Evolutionary conservation across 306 rosid genomes (phyloP).

Genomic region (Sicyos baderoa): DNA sequence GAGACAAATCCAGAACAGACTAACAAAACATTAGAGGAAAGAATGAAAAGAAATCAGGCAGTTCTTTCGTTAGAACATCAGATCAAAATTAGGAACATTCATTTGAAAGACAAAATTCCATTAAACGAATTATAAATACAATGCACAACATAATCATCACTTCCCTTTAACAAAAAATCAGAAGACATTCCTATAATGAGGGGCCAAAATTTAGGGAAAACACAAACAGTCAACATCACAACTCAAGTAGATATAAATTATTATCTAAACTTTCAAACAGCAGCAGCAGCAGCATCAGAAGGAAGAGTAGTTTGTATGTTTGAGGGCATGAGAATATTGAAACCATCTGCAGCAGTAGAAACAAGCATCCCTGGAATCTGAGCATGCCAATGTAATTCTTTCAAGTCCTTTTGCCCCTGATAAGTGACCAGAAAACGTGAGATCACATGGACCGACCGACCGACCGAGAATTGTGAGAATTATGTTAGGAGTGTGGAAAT

Average conservation of each 20-base stretch:
- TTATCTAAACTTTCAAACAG: constrained; percentile 18
- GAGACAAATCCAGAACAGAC: background rate
- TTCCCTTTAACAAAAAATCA: too few relatives aligned
- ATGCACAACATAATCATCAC: too few relatives aligned
- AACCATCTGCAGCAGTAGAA: constrained; percentile 87
- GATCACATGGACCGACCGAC: background rate
- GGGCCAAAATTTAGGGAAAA: background rate
- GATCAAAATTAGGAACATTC: too few relatives aligned
- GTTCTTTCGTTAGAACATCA: too few relatives aligned
- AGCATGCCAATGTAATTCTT: constrained; percentile 90
- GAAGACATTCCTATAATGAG: too few relatives aligned
- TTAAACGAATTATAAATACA: too few relatives aligned
- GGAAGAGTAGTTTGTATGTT: constrained; percentile 75
- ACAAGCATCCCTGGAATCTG: constrained; percentile 98
- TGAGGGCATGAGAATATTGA: constrained; percentile 87
- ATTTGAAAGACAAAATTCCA: too few relatives aligned
- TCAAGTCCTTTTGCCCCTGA: constrained; percentile 87
- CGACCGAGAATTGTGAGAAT: background rate
- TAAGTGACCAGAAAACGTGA: constrained; percentile 7
- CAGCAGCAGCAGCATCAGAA: constrained; percentile 24
- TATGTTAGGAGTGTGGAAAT: background rate
- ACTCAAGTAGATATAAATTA: background rate
- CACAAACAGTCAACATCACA: background rate
- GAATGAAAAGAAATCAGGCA: too few relatives aligned
- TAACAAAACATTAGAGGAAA: too few relatives aligned